These are phyloP conservation scores for Suillus luteus DNA, from an alignment of 768 basidiomycete species.

Conservation along the genomic window DNA sequence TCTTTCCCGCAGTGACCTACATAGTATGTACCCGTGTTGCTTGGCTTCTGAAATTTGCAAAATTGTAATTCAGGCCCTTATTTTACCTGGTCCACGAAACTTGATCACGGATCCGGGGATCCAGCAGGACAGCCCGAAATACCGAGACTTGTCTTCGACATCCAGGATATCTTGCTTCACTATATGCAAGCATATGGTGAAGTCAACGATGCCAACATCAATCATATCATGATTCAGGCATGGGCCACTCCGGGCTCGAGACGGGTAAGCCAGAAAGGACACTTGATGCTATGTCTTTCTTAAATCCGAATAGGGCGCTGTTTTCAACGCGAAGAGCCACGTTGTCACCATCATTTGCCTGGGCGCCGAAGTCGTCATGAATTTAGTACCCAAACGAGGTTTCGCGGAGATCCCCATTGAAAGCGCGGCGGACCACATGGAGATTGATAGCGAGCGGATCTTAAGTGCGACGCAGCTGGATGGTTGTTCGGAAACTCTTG, in stretches of 20 bases:
- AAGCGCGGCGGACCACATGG: conserved; percentile 14
- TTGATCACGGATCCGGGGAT: conserved; percentile 11
- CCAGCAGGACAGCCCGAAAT: conserved; percentile 16
- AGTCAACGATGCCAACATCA: conserved; percentile 33
- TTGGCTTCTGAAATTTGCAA: neutral
- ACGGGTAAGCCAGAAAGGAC: conserved; percentile 29
- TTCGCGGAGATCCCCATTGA: conserved; percentile 16
- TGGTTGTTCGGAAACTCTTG: conserved; percentile 2
- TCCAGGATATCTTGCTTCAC: conserved; percentile 34
- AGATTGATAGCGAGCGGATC: conserved; percentile 13
- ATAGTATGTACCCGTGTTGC: conserved; percentile 22
- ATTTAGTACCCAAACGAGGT: conserved; percentile 28
- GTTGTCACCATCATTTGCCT: conserved; percentile 29
- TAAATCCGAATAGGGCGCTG: conserved; percentile 23
- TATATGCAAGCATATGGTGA: conserved; percentile 39
- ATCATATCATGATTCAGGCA: conserved; percentile 38
- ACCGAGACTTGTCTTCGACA: conserved; percentile 27
- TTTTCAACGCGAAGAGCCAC: conserved; percentile 25
- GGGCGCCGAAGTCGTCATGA: conserved; percentile 26
- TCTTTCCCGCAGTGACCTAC: conserved; percentile 22
- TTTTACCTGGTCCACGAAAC: conserved; percentile 25
- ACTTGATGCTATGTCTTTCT: neutral
- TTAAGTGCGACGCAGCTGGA: conserved; percentile 10
- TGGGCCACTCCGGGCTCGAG: conserved; percentile 45
- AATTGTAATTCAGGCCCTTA: conserved; percentile 27